phyloP scores from a whole-genome alignment of 2,329 filamentous ascomycete species.

The Pseudogymnoascus sp. region DNA sequence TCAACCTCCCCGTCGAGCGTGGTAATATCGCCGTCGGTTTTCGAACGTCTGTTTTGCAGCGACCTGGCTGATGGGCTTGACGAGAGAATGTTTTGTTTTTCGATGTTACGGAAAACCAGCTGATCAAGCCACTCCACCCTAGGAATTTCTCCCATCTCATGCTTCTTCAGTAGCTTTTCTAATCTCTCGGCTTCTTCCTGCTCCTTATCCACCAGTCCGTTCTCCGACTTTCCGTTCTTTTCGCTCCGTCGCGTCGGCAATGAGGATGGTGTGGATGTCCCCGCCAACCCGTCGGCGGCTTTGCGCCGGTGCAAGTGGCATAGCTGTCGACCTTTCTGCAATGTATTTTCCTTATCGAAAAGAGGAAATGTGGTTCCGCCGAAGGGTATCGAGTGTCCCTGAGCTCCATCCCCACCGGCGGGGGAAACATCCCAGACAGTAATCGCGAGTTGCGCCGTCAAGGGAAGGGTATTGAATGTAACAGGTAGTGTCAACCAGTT shows the following conservation, averaged over 20 bases:
- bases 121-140: slow-evolving; percentile 94
- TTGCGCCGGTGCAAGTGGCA: slow-evolving; percentile 78
- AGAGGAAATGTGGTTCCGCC: slow-evolving; percentile 86
- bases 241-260: slow-evolving; percentile 46
- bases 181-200: slow-evolving; percentile 81
- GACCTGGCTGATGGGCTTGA: slow-evolving; percentile 58
- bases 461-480: slow-evolving; percentile 72
- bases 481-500: slow-evolving; percentile 92
- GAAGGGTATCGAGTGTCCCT: slow-evolving; percentile 80
- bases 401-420: slow-evolving; percentile 60
- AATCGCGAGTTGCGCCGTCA: slow-evolving; percentile 78
- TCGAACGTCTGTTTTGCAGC: slow-evolving; percentile 41
- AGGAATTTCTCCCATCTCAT: slow-evolving; percentile 94
- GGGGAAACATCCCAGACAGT: slow-evolving; percentile 94
- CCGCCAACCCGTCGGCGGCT: slow-evolving; percentile 76
- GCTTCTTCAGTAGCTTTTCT: slow-evolving; percentile 88
- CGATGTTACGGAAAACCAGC: slow-evolving; percentile 83
- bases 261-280: slow-evolving; percentile 69
- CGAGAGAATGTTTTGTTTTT: slow-evolving; percentile 64
- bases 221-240: slow-evolving; percentile 42
- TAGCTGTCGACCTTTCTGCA: slow-evolving; percentile 88
- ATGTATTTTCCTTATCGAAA: slow-evolving; percentile 88
- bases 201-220: slow-evolving; percentile 57
- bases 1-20: slow-evolving; percentile 34
- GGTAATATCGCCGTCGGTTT: slow-evolving; percentile 27